Evolutionary conservation across 192 early-diverging fungal genomes (phyloP).

Genomic region (Podila horticola): DNA sequence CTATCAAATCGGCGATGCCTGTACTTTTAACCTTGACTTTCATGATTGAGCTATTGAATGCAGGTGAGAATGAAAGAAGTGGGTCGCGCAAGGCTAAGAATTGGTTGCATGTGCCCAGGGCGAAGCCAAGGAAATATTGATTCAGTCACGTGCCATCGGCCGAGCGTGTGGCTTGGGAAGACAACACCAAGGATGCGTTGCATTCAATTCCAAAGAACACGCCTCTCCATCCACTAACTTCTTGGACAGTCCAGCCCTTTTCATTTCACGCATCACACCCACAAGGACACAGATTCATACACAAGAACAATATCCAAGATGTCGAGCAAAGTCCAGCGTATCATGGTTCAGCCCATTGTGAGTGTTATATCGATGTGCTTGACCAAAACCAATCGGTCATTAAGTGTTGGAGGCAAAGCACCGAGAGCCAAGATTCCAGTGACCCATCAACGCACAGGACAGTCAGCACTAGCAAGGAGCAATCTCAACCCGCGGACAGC

Average conservation of each 20-base stretch:
- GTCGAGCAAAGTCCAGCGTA: slow-evolving; percentile 82
- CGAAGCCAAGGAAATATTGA: too few relatives aligned
- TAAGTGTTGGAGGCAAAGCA: too few relatives aligned
- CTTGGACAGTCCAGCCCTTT: background rate
- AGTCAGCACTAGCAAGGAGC: too few relatives aligned
- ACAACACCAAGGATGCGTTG: background rate
- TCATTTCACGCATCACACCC: background rate
- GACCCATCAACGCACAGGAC: too few relatives aligned
- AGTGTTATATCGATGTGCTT: slow-evolving; percentile 17
- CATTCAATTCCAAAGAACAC: background rate
- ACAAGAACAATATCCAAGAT: slow-evolving; percentile 36
- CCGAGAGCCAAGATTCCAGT: too few relatives aligned
- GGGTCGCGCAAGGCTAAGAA: background rate
- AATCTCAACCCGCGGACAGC: too few relatives aligned
- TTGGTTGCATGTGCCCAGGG: background rate
- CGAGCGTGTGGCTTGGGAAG: background rate
- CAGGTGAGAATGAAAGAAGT: background rate
- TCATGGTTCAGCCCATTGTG: slow-evolving; percentile 89
- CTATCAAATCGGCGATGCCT: background rate
- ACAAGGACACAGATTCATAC: background rate
- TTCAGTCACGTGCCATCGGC: background rate
- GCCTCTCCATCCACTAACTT: too few relatives aligned
- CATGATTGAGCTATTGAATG: background rate
- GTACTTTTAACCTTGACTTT: slow-evolving; percentile 49
- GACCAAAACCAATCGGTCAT: too few relatives aligned